phyloP scores from a whole-genome alignment of 805 yeast species.

The Yarrowia sp. region DNA sequence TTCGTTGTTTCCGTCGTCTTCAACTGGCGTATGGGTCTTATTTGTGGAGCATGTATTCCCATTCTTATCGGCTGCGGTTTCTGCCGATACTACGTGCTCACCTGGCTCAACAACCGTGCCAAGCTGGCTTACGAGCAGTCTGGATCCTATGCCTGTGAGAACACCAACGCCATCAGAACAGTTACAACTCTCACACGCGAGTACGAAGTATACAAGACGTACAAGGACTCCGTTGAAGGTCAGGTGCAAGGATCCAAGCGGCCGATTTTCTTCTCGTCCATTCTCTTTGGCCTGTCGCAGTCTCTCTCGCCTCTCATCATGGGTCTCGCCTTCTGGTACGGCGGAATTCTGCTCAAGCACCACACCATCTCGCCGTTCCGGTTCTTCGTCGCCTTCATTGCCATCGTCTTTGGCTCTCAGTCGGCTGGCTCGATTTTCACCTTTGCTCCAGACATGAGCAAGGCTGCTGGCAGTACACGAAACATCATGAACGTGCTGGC shows the following conservation, averaged over 20 bases:
- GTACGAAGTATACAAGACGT: conserved; percentile 40
- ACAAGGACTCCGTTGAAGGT: conserved; percentile 34
- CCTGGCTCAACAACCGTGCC: conserved; percentile 40
- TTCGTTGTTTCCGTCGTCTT: conserved; percentile 42
- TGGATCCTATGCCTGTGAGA: conserved; percentile 44
- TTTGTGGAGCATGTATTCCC: conserved; percentile 42
- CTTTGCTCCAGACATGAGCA: conserved; percentile 46
- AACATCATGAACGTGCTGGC: conserved; percentile 39
- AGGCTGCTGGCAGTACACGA: conserved; percentile 42
- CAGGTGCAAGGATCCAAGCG: conserved; percentile 37
- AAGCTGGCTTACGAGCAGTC: conserved; percentile 42
- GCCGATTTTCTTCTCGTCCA: conserved; percentile 37
- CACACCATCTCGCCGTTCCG: conserved; percentile 37
- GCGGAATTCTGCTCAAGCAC: conserved; percentile 40
- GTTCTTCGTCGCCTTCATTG: conserved; percentile 43
- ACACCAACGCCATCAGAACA: conserved; percentile 43
- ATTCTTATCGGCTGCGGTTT: conserved; percentile 44
- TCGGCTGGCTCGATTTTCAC: conserved; percentile 44
- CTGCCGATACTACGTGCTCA: conserved; percentile 40
- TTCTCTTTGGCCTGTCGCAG: conserved; percentile 42
- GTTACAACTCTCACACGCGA: conserved; percentile 45
- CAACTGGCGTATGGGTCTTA: conserved; percentile 44
- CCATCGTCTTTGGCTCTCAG: conserved; percentile 44
- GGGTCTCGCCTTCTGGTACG: conserved; percentile 47
- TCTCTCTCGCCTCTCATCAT: conserved; percentile 44